A percentile compares a stretch with the other conserved stretches of the same genome.
phyloP scores from a whole-genome alignment of 352 stramenopile species.

The Pythium guiyangense region DNA sequence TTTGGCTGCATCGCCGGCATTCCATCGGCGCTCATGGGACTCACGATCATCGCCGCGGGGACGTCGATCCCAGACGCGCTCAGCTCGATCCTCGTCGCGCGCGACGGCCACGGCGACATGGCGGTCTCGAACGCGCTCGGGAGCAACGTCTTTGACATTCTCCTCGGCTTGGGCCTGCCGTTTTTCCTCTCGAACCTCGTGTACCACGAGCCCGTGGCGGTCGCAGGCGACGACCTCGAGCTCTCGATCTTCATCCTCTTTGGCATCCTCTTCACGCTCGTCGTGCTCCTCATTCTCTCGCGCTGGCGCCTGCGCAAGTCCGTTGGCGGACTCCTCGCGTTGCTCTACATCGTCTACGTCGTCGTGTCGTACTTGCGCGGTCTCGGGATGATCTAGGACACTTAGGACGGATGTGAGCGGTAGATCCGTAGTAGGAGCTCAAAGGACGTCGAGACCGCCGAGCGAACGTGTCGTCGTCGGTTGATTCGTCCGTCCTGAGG shows the following conservation, averaged over 20 bases:
- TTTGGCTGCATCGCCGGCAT: constrained; percentile 67
- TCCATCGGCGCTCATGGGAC: constrained; percentile 66
- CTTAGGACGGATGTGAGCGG: too few species aligned
- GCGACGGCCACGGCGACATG: constrained; percentile 76
- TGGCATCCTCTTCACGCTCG: constrained; percentile 48
- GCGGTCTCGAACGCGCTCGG: constrained; percentile 81
- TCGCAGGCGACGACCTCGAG: constrained; percentile 48
- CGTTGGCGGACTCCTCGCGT: constrained; percentile 34
- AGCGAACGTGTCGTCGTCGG: too few species aligned
- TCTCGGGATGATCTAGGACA: constrained; percentile 39
- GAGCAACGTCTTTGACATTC: constrained; percentile 86
- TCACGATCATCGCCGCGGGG: constrained; percentile 76
- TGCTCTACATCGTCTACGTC: constrained; percentile 54
- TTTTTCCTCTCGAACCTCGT: constrained; percentile 81
- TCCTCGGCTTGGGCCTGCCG: constrained; percentile 66
- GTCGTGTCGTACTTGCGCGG: constrained; percentile 51
- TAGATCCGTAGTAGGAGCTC: too few species aligned
- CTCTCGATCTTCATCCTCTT: constrained; percentile 66
- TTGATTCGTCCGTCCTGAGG: too few species aligned
- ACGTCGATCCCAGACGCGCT: constrained; percentile 75
- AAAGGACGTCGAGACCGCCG: neutral
- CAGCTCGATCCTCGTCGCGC: constrained; percentile 74
- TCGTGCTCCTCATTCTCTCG: constrained; percentile 40
- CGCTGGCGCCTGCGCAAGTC: constrained; percentile 46
- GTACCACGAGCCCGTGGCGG: constrained; percentile 42